A percentile compares a stretch with the other conserved stretches of the same genome.
These are phyloP conservation scores for Soucietia sequanensis DNA, from an alignment of 805 yeast species.

Conservation along the genomic window DNA sequence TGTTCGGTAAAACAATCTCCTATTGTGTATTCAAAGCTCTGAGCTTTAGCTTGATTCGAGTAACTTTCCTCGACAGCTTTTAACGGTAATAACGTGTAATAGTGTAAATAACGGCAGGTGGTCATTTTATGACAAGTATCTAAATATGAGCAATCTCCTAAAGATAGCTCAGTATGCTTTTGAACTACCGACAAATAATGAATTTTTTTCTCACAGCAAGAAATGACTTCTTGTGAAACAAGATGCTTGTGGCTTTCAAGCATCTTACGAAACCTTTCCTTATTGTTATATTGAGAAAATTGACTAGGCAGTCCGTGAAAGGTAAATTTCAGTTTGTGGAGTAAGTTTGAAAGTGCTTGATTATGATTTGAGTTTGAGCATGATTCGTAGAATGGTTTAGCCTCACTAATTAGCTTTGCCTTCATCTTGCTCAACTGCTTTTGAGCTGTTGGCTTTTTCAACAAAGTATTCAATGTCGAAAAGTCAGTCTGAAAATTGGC, in stretches of 20 bases:
- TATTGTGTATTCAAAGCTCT: slow-evolving; percentile 42
- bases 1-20: slow-evolving; percentile 46
- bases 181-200: slow-evolving; percentile 30
- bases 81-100: slow-evolving; percentile 50
- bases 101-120: slow-evolving; percentile 80
- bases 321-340: background rate
- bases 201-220: slow-evolving; percentile 22
- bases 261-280: background rate
- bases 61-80: slow-evolving; percentile 6
- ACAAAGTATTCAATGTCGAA: slow-evolving; percentile 15
- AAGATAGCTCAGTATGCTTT: slow-evolving; percentile 59
- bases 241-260: slow-evolving; percentile 4
- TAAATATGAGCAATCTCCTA: slow-evolving; percentile 91
- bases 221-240: slow-evolving; percentile 16
- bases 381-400: slow-evolving; percentile 47
- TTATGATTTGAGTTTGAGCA: slow-evolving; percentile 46
- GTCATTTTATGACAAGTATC: slow-evolving; percentile 90
- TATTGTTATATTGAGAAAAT: too few species aligned
- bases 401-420: slow-evolving; percentile 34
- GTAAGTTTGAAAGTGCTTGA: slow-evolving; percentile 16
- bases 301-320: background rate
- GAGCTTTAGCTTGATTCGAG: slow-evolving; percentile 6
- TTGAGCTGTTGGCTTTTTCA: slow-evolving; percentile 40
- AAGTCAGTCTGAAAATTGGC: too few species aligned
- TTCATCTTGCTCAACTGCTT: slow-evolving; percentile 38